Conservation (phyloP, 2,329 filamentous ascomycete species). For the Calonectria henricotiae region DNA sequence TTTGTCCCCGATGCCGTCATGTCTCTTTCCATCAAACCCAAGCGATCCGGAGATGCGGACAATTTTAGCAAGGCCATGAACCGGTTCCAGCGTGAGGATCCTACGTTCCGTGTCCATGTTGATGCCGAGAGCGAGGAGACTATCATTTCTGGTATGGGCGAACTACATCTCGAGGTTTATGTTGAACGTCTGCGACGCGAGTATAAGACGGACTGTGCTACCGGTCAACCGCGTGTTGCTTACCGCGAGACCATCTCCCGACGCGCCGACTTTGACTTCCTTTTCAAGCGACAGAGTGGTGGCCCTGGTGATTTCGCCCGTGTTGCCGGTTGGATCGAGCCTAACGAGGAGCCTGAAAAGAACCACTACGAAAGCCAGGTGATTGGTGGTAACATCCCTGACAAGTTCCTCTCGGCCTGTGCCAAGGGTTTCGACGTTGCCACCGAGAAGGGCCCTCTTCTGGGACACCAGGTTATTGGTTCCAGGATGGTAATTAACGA, state of each 20-base stretch:
- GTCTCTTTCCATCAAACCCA: constrained; percentile 96
- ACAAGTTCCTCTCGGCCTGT: constrained; percentile 96
- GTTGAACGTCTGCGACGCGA: constrained; percentile 97
- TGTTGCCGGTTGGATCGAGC: constrained; percentile 93
- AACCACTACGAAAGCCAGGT: constrained; percentile 93
- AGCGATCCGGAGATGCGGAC: constrained; percentile 90
- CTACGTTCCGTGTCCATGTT: constrained; percentile 95
- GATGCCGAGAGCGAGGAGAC: constrained; percentile 95
- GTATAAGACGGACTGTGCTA: constrained; percentile 95
- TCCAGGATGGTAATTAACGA: constrained; percentile 94
- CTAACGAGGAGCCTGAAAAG: constrained; percentile 79
- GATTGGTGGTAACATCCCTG: constrained; percentile 90
- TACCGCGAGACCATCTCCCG: constrained; percentile 95
- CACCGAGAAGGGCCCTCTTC: constrained; percentile 88
- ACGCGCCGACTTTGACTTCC: constrained; percentile 89
- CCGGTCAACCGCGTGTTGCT: constrained; percentile 96
- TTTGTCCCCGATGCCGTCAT: constrained; percentile 98
- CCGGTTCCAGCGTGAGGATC: constrained; percentile 98
- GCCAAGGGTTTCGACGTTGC: constrained; percentile 92
- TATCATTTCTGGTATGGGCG: constrained; percentile 98
- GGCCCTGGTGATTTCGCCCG: constrained; percentile 96
- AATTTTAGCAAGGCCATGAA: constrained; percentile 99
- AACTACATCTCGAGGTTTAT: constrained; percentile 97
- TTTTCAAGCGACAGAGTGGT: constrained; percentile 95
- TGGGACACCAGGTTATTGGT: constrained; percentile 94